Conservation (phyloP, 2,329 filamentous ascomycete genomes). For the Penicillium digitatum region DNA sequence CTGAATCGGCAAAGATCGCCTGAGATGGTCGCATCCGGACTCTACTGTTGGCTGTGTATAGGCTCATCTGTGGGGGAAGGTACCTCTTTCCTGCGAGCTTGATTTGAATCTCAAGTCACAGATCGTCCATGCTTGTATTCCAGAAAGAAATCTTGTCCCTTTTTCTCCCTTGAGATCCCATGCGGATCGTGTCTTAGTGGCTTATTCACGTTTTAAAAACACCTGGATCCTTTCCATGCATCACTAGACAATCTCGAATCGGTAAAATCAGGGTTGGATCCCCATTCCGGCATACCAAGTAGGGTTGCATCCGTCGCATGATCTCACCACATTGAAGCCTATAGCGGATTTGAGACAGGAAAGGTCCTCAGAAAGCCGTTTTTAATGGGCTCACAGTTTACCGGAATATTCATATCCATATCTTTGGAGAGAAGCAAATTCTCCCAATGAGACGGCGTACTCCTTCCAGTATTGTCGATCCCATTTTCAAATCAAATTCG, state of each 20-base stretch:
- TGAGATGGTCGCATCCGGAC: conserved; percentile 16
- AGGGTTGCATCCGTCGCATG: conserved; percentile 8
- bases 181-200: not conserved
- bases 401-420: not conserved
- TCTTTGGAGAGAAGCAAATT: not conserved
- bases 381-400: not conserved
- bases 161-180: not conserved
- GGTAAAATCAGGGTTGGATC: not conserved
- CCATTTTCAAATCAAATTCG: not conserved
- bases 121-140: not conserved
- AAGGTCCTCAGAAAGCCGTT: not conserved
- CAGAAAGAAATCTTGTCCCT: not conserved
- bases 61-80: conserved; percentile 1
- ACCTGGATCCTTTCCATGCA: not conserved
- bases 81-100: not conserved
- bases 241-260: not conserved
- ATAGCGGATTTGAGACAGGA: not conserved
- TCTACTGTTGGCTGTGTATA: not conserved
- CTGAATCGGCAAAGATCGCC: conserved; percentile 13
- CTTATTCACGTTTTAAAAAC: not conserved
- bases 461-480: not conserved
- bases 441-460: not conserved
- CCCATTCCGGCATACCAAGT: not conserved
- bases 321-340: conserved; percentile 2
- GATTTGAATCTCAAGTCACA: not conserved